These are phyloP conservation scores for Kodamaea jinghongensis DNA, from an alignment of 805 yeast genomes.

Conservation along the genomic window DNA sequence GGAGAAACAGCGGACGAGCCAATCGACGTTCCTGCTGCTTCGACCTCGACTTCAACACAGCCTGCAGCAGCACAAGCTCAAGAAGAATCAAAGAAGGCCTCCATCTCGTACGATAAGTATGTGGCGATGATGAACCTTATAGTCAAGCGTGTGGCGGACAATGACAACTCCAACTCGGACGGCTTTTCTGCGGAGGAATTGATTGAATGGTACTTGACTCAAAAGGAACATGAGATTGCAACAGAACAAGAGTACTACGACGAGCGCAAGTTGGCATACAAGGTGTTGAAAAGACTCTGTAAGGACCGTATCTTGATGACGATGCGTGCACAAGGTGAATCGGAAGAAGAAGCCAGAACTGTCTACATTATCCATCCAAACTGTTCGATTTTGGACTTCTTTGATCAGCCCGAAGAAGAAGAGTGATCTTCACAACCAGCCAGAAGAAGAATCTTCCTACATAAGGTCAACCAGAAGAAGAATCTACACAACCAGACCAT, in stretches of 20 bases:
- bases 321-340: constrained; percentile 35
- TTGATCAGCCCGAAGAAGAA: constrained; percentile 37
- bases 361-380: constrained; percentile 68
- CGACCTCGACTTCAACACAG: too few species aligned
- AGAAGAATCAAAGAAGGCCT: constrained; percentile 29
- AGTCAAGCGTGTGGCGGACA: constrained; percentile 60
- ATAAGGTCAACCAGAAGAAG: too few species aligned
- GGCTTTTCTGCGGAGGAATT: constrained; percentile 70
- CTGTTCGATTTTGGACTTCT: constrained; percentile 71
- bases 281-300: constrained; percentile 79
- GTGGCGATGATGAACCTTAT: constrained; percentile 78
- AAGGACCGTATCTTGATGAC: constrained; percentile 80
- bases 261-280: constrained; percentile 69
- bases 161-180: constrained; percentile 46
- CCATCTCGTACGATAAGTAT: constrained; percentile 81
- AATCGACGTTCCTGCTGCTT: constrained; percentile 7
- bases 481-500: too few species aligned
- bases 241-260: constrained; percentile 67
- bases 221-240: constrained; percentile 66
- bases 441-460: too few species aligned
- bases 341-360: constrained; percentile 24
- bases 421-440: too few species aligned
- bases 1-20: too few species aligned
- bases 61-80: constrained; percentile 1
- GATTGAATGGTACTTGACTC: constrained; percentile 77